phyloP scores from a whole-genome alignment of 2,329 filamentous ascomycete genomes.

The Trichoderma citrinoviride region DNA sequence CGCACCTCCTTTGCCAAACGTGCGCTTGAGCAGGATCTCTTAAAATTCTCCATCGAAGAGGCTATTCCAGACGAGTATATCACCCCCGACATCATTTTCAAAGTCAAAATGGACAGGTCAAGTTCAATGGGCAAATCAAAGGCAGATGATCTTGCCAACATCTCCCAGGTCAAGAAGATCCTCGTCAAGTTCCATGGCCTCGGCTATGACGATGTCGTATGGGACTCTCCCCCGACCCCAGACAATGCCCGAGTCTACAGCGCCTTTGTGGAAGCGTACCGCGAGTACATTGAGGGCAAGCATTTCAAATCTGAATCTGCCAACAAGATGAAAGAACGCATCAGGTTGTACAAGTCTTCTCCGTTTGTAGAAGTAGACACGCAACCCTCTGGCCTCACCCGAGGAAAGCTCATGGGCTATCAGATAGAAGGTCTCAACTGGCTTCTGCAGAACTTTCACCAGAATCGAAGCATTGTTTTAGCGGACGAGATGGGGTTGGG shows the following conservation, averaged over 20 bases:
- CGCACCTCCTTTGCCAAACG: conserved; percentile 74
- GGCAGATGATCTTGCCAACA: conserved; percentile 67
- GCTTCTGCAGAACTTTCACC: conserved; percentile 87
- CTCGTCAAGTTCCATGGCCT: conserved; percentile 92
- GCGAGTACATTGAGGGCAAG: conserved; percentile 78
- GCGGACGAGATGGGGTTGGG: conserved; percentile 98
- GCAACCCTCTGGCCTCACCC: conserved; percentile 71
- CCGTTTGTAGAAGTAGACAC: conserved; percentile 67
- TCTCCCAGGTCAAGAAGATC: conserved; percentile 69
- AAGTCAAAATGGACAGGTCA: conserved; percentile 57
- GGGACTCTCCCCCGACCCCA: conserved; percentile 74
- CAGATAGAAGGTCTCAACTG: conserved; percentile 93
- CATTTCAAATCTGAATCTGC: conserved; percentile 62
- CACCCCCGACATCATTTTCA: conserved; percentile 83
- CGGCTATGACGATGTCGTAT: conserved; percentile 84
- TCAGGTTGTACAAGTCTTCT: conserved; percentile 63
- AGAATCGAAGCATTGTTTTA: conserved; percentile 79
- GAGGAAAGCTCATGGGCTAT: conserved; percentile 87
- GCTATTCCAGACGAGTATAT: conserved; percentile 87
- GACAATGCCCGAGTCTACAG: conserved; percentile 66
- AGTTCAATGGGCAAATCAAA: conserved; percentile 56
- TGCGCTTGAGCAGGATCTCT: conserved; percentile 54
- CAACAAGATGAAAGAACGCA: conserved; percentile 61
- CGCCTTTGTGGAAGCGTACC: conserved; percentile 79
- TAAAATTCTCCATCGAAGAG: conserved; percentile 68